Percentiles rank a stretch among this genome's conserved stretches.
Evolutionary conservation across 495 filamentous ascomycete genomes (phyloP).

Genomic region (Xanthoparmelia taractica): DNA sequence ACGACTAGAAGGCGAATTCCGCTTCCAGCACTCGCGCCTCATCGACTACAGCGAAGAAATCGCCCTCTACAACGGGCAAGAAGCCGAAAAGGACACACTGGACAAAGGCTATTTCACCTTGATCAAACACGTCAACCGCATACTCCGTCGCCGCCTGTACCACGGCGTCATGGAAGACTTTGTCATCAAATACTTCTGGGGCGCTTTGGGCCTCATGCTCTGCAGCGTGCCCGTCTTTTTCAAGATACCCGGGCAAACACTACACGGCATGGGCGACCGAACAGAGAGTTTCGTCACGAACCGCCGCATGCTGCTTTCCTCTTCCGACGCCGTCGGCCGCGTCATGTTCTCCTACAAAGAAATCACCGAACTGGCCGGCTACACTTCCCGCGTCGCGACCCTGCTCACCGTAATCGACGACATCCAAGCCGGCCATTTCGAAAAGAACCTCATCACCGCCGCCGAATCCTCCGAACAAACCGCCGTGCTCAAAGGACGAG

Average conservation of each 20-base stretch:
- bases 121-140: conserved; percentile 98
- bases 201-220: conserved; percentile 83
- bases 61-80: conserved; percentile 85
- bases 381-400: conserved; percentile 82
- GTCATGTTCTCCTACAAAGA: conserved; percentile 99
- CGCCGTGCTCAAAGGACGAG: conserved; percentile 70
- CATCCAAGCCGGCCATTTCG: conserved; percentile 75
- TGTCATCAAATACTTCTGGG: conserved; percentile 99
- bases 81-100: conserved; percentile 91
- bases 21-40: conserved; percentile 86
- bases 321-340: conserved; percentile 91
- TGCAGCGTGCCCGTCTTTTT: conserved; percentile 96
- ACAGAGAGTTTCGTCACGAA: conserved; percentile 97
- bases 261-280: conserved; percentile 74
- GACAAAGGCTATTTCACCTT: conserved; percentile 98
- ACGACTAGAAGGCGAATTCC: conserved; percentile 87
- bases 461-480: conserved; percentile 69
- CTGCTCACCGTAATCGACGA: conserved; percentile 93
- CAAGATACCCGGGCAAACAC: conserved; percentile 69
- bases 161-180: conserved; percentile 99
- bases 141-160: conserved; percentile 79
- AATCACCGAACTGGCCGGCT: conserved; percentile 88
- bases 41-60: conserved; percentile 96
- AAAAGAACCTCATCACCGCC: conserved; percentile 92
- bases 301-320: conserved; percentile 77